These are phyloP conservation scores for Rhizodiscina lignyota DNA, from an alignment of 495 filamentous ascomycete species.

Conservation along the genomic window DNA sequence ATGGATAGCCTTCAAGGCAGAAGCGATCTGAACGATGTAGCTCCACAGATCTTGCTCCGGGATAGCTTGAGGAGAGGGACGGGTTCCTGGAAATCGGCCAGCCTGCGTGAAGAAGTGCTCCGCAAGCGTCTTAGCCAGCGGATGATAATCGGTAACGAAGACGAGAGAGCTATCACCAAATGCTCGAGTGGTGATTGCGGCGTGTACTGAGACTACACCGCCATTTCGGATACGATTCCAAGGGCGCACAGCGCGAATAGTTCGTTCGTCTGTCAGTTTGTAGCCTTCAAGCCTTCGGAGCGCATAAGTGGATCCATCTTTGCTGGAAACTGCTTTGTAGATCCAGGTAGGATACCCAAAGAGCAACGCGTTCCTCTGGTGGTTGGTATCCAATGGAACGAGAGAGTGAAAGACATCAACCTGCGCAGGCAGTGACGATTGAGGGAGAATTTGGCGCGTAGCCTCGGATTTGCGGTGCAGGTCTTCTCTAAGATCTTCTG, in stretches of 20 bases:
- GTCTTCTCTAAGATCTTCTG: constrained; percentile 69
- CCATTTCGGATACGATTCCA: constrained; percentile 80
- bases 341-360: constrained; percentile 86
- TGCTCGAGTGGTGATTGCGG: constrained; percentile 80
- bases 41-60: constrained; percentile 74
- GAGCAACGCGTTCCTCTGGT: constrained; percentile 53
- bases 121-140: constrained; percentile 72
- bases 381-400: constrained; percentile 71
- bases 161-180: constrained; percentile 93
- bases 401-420: constrained; percentile 83
- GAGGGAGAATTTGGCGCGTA: constrained; percentile 66
- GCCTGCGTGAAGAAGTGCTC: constrained; percentile 56
- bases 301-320: constrained; percentile 71
- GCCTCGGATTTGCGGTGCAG: constrained; percentile 80
- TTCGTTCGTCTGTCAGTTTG: constrained; percentile 73
- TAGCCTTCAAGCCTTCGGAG: constrained; percentile 77
- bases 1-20: constrained; percentile 75
- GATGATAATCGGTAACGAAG: constrained; percentile 87
- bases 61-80: constrained; percentile 31
- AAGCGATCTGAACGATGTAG: constrained; percentile 86
- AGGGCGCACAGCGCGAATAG: constrained; percentile 68
- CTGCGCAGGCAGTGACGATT: constrained; percentile 51
- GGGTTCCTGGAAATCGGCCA: constrained; percentile 30
- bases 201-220: constrained; percentile 72
- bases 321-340: constrained; percentile 84